Conservation (phyloP, 2,329 filamentous ascomycete species). For the Scedosporium apiospermum region DNA sequence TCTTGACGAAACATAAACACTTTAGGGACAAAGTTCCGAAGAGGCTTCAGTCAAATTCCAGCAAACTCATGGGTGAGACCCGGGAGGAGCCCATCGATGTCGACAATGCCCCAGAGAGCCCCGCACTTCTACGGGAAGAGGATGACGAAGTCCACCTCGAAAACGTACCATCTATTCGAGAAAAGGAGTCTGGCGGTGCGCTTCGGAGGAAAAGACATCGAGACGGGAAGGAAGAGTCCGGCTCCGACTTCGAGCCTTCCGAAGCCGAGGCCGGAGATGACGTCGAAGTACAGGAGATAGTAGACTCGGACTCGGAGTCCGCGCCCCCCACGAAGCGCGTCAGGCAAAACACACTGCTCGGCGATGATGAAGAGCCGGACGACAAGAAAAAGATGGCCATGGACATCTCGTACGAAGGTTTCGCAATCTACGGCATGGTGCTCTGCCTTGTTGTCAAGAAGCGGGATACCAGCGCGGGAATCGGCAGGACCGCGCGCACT, state of each 20-base stretch:
- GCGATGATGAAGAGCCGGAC: slow-evolving; percentile 35
- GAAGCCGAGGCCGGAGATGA: slow-evolving; percentile 18
- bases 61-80: slow-evolving; percentile 47
- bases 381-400: slow-evolving; percentile 89
- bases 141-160: slow-evolving; percentile 45
- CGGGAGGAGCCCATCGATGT: slow-evolving; percentile 45
- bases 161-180: slow-evolving; percentile 40
- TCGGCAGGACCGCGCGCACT: slow-evolving; percentile 17
- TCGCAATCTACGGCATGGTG: slow-evolving; percentile 89
- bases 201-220: slow-evolving; percentile 15
- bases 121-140: slow-evolving; percentile 41
- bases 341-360: slow-evolving; percentile 24
- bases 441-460: slow-evolving; percentile 82
- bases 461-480: slow-evolving; percentile 39
- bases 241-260: slow-evolving; percentile 10
- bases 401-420: slow-evolving; percentile 86
- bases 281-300: slow-evolving; percentile 23
- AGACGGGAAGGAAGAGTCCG: slow-evolving; percentile 12
- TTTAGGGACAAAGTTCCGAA: slow-evolving; percentile 51
- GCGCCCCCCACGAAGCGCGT: slow-evolving; percentile 16
- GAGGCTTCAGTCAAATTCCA: slow-evolving; percentile 51
- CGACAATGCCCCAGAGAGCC: slow-evolving; percentile 28
- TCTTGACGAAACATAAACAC: slow-evolving; percentile 77
- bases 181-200: slow-evolving; percentile 15
- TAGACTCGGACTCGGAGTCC: slow-evolving; percentile 27